Evolutionary conservation across 176 grass and related monocot genomes (phyloP), one percentile per base, ranked within the genome.

Genomic region (Calamus simplicifolius): DNA sequence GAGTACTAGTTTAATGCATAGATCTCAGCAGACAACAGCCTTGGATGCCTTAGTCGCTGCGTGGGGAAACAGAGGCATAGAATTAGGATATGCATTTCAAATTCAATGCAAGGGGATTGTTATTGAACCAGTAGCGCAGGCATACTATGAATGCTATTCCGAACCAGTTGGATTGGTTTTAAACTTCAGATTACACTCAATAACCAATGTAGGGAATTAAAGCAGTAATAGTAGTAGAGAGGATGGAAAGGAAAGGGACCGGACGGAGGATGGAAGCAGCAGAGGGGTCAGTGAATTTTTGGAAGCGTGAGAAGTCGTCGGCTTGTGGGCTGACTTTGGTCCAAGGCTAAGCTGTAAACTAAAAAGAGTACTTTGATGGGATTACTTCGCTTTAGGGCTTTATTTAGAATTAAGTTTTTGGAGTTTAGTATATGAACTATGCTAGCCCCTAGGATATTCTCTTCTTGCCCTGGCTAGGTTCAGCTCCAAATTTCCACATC

Each of bases 281-380:
- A 19, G 48, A 17, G 16, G 27, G 35, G 63, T 75, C 66, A 80
- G 86, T 90, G 91, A 96, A 96, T 96, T 74, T 96, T 96, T 96
- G 53, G 86, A 87, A 77, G 66, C 77, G 66, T 88, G 91, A 70
- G 77, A 81, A 78, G 59, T 73, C 77, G 75, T 95, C 79, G 63
- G 62, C 80, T 84, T 77, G 85, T 68, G 77, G 82, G 85, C 90
- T 89, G 83, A 96, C 91, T 90, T 96, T 90, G 79, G 75, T 74
- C 63, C 68, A 79, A 73, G 61, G 63, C 55, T 59, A 60, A 51
- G 48, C 64, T 12, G 63, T 66, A 72, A 49, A 25, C 57, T 56
- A 19, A n/a, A n/a, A n/a, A 62, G 63, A 29, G 51, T 52, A 55
- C 27, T 57, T 73, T 71, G 55, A 73, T 73, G 65, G 65, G 5